A percentile compares a stretch with the other conserved stretches of the same genome.
phyloP scores from a whole-genome alignment of 2,329 filamentous ascomycete species.

The Aureobasidium sp. region DNA sequence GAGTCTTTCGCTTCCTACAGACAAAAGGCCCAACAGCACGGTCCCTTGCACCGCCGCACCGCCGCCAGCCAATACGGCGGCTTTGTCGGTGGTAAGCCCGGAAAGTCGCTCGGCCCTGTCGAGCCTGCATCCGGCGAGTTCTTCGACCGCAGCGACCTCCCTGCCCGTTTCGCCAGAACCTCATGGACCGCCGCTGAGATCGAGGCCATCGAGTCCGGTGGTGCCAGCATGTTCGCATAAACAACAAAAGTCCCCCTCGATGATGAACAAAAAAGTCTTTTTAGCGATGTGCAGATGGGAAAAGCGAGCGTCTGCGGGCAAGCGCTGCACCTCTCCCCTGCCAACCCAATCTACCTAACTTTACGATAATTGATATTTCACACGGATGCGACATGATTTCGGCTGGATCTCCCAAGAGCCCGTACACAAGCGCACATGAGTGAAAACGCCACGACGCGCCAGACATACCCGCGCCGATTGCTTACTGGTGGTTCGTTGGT shows the following conservation, averaged over 20 bases:
- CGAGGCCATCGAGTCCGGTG: constrained; percentile 89
- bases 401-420: background rate
- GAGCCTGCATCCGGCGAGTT: constrained; percentile 64
- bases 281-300: constrained; percentile 3
- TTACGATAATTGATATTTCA: background rate
- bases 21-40: constrained; percentile 70
- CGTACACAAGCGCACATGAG: background rate
- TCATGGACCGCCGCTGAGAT: constrained; percentile 78
- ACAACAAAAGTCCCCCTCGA: background rate
- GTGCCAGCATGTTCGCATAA: constrained; percentile 59
- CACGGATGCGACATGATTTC: constrained; percentile 7
- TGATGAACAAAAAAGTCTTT: constrained; percentile 10
- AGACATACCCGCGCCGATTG: background rate
- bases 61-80: constrained; percentile 27
- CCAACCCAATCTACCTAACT: background rate
- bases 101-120: constrained; percentile 66
- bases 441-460: background rate
- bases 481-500: background rate
- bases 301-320: constrained; percentile 14
- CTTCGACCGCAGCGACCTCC: constrained; percentile 87
- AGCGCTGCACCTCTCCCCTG: background rate
- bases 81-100: constrained; percentile 54
- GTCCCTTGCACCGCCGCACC: constrained; percentile 47
- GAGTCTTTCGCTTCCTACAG: constrained; percentile 69
- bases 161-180: constrained; percentile 69